phyloP scores from a whole-genome alignment of 1,139 yeast genomes.

The Suhomyces wounanorum region DNA sequence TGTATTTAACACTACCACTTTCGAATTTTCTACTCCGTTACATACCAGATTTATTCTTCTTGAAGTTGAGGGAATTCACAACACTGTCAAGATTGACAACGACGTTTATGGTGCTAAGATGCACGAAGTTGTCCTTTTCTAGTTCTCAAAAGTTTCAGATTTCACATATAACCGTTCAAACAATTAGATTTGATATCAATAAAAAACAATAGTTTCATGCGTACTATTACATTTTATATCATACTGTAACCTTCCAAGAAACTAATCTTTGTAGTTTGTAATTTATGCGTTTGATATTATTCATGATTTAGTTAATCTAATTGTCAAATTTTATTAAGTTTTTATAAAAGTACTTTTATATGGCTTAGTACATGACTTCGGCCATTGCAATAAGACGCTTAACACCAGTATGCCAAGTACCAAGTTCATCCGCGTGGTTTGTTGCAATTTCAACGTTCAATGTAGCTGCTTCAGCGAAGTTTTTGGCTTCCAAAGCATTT shows the following conservation, averaged over 20 bases:
- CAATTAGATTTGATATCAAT: background rate
- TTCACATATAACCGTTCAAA: background rate
- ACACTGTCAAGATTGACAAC: slow-evolving; percentile 34
- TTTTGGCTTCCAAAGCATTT: slow-evolving; percentile 51
- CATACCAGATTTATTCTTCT: slow-evolving; percentile 47
- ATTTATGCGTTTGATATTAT: too few relatives aligned
- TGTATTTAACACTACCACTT: slow-evolving; percentile 48
- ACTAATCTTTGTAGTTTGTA: too few relatives aligned
- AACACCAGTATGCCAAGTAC: slow-evolving; percentile 93
- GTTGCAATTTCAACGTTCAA: slow-evolving; percentile 64
- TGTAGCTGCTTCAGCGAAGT: slow-evolving; percentile 61
- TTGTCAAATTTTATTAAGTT: background rate
- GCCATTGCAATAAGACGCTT: slow-evolving; percentile 83
- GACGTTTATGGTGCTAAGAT: slow-evolving; percentile 55
- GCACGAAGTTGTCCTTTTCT: slow-evolving; percentile 50
- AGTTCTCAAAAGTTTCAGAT: background rate
- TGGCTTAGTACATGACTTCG: slow-evolving; percentile 40
- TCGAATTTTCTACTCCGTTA: slow-evolving; percentile 32
- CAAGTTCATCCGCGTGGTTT: slow-evolving; percentile 71
- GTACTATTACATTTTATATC: background rate
- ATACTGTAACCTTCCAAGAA: too few relatives aligned
- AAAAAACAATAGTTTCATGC: background rate
- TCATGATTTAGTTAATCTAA: background rate
- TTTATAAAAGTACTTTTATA: background rate
- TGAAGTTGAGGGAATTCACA: slow-evolving; percentile 52